Percentiles rank a stretch among this genome's conserved stretches.
Conservation (phyloP, 495 filamentous ascomycete species). For the Tuber magnatum region DNA sequence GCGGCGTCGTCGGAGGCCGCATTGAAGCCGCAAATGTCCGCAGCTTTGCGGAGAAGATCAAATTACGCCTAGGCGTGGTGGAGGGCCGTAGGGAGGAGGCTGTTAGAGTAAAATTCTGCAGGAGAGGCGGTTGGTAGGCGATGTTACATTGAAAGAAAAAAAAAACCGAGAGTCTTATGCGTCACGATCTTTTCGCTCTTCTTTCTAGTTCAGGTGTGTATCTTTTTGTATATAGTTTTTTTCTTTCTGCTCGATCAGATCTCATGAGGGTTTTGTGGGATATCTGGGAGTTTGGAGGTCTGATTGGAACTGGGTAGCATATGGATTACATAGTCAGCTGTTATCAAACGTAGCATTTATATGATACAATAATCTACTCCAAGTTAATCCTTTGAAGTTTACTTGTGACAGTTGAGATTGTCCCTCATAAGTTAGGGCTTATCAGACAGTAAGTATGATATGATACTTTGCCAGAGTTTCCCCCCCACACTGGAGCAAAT, state of each 20-base stretch:
- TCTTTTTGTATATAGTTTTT: not conserved
- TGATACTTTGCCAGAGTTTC: not conserved
- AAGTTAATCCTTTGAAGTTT: not conserved
- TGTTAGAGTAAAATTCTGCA: not conserved
- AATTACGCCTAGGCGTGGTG: slow-evolving; percentile 23
- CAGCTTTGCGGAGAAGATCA: slow-evolving; percentile 31
- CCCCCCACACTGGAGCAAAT: not conserved
- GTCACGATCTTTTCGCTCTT: not conserved
- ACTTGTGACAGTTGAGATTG: not conserved
- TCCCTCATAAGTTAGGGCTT: not conserved
- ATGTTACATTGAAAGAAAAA: not conserved
- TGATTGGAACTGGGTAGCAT: not conserved
- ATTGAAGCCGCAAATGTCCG: slow-evolving; percentile 17
- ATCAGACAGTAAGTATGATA: not conserved
- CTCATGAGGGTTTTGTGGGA: not conserved
- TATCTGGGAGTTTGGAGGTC: not conserved
- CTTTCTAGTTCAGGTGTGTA: not conserved
- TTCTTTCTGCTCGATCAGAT: not conserved
- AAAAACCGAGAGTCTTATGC: not conserved
- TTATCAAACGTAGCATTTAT: not conserved
- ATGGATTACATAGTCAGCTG: not conserved
- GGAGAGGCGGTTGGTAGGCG: not conserved
- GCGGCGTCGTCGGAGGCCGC: slow-evolving; percentile 9
- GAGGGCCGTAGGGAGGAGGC: slow-evolving; percentile 8
- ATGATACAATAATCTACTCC: not conserved